Base-by-base conservation (phyloP, 257 asterid species). In the Gardenia jasminoides region DNA sequence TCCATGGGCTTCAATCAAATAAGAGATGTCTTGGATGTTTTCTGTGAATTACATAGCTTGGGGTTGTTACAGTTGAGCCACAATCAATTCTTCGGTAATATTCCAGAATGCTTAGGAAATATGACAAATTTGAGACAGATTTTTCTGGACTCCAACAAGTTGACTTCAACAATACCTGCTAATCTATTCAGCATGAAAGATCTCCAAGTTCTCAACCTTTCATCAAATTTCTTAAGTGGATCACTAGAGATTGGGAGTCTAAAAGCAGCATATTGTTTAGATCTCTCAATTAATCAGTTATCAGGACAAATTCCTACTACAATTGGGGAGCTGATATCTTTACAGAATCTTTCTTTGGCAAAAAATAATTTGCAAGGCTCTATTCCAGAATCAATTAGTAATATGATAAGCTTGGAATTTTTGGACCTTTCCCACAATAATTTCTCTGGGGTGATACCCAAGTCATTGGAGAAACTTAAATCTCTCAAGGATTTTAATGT, bases 91-190 rank as follows among this genome's bases (percentile, higher is more conserved):
- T 46, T 43, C 0, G 86, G 89, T 6, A 48, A 61, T 24, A 66
- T 88, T 31, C 88, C 87, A 0, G 79, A 76, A 9, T 88, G 89
- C 30, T 20, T 83, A 0, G 82, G 87, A 13, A 73, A 84, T 17
- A 13, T 82, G 0, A 19, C 61, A 7, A 75, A 84, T 58, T 59
- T 86, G 3, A 72, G 79, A 79, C 2, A 26, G 10, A 19, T 88
- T 12, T 0, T 8, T 7, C 67, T 88, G 12, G 30, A 9, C 36
- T 62, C 80, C 12, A 86, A 86, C 54, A 80, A 28, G 41, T 48
- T 84, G 52, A 79, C 44, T 43, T 82, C 88, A 26, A 47, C 3
- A 13, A 59, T 79, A 58, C 86, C 86, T 3, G 19, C 54, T 0
- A 83, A 11, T 39, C 20, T 78, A 0, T 56, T 75, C 43, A 71